Percentiles rank a stretch among this genome's conserved stretches.
Evolutionary conservation across 2,329 filamentous ascomycete genomes (phyloP).

Genomic region (Graphilbum sp.): DNA sequence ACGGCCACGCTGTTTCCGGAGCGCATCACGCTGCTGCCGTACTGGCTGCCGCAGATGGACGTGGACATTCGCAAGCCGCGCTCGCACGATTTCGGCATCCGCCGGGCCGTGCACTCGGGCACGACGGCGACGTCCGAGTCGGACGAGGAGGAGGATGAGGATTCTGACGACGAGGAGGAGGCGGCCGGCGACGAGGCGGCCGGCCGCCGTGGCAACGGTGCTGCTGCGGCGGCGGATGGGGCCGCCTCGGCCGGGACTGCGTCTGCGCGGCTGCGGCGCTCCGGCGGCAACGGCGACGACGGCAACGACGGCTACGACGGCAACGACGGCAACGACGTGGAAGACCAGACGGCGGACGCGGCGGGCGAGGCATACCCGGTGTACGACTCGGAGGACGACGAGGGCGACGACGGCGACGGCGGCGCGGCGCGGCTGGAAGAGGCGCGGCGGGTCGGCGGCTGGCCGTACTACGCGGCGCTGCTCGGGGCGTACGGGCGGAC

Average conservation of each 20-base stretch:
- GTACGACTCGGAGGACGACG: constrained; percentile 83
- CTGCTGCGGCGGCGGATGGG: too few species aligned
- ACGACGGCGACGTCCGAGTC: constrained; percentile 65
- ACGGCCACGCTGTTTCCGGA: constrained; percentile 74
- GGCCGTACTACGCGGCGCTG: constrained; percentile 53
- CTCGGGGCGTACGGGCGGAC: constrained; percentile 28
- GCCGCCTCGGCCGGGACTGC: too few species aligned
- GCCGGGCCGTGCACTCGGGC: constrained; percentile 57
- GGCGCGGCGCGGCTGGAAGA: constrained; percentile 39
- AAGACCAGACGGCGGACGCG: constrained; percentile 66
- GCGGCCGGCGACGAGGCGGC: constrained; percentile 19
- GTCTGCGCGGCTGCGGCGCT: too few species aligned
- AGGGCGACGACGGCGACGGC: constrained; percentile 47
- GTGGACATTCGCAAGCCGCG: constrained; percentile 90
- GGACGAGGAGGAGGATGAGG: constrained; percentile 57
- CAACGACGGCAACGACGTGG: constrained; percentile 43
- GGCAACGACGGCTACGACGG: constrained; percentile 41
- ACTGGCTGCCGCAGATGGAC: constrained; percentile 98
- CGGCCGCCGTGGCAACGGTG: too few species aligned
- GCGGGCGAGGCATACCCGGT: constrained; percentile 68
- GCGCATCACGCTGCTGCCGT: constrained; percentile 78
- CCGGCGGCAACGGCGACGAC: constrained; percentile 12
- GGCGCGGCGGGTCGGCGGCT: constrained; percentile 59
- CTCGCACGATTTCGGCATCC: constrained; percentile 80
- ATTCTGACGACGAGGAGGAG: constrained; percentile 49